Evolutionary conservation across 164 flowering plant genomes (phyloP).

Genomic region (Tetrastigma voinierianum): DNA sequence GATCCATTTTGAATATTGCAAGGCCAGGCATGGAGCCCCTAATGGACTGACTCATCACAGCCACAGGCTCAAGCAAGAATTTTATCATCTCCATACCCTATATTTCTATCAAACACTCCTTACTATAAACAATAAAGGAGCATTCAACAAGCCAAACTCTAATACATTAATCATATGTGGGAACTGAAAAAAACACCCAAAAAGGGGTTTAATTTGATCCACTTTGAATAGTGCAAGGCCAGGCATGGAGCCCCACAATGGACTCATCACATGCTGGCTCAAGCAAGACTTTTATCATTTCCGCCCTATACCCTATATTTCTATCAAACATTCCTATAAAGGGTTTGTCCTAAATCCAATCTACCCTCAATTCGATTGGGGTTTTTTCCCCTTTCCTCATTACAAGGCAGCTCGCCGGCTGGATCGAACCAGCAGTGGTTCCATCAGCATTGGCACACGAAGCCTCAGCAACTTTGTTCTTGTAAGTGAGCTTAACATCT

Average conservation of each 20-base stretch:
- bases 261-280: constrained; percentile 12
- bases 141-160: too few relatives aligned
- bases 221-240: constrained; percentile 8
- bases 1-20: too few relatives aligned
- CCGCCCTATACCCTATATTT: too few relatives aligned
- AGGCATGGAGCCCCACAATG: constrained; percentile 10
- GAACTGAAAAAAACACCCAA: too few relatives aligned
- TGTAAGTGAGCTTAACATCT: constrained; percentile 39
- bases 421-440: constrained; percentile 24
- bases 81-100: too few relatives aligned
- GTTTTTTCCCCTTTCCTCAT: not conserved
- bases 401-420: constrained; percentile 36
- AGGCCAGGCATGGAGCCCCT: constrained; percentile 17
- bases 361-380: too few relatives aligned
- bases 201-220: too few relatives aligned
- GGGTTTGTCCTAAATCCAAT: too few relatives aligned
- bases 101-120: too few relatives aligned
- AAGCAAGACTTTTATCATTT: not conserved
- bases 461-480: constrained; percentile 21
- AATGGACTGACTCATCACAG: not conserved
- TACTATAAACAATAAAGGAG: too few relatives aligned
- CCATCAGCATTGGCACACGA: constrained; percentile 37
- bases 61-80: constrained; percentile 18
- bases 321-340: too few relatives aligned
- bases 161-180: too few relatives aligned